Evolutionary conservation across 176 grass and related monocot genomes (phyloP), one percentile per base, ranked within the genome.

Genomic region (Bolboschoenus planiculmis): DNA sequence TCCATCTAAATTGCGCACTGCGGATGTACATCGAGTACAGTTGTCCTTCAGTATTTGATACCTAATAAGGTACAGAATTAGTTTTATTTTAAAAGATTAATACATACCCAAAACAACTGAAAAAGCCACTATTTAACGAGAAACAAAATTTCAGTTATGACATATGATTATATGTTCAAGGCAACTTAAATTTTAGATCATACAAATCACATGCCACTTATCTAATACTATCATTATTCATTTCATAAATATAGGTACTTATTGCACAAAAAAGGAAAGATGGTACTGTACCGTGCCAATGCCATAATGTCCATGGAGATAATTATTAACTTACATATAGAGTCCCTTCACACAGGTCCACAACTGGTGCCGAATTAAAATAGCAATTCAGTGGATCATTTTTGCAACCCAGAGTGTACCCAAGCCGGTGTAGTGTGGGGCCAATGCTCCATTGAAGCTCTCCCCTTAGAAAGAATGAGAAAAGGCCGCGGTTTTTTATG

Each of bases 11-110:
- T 40, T 81, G 85, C 74, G 59, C 73, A 30, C 47, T 90, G 18
- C 80, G 83, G 42, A 97, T 91, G 78, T 88, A 85, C 58, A 97
- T 74, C 7, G 95, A 97, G 60, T 94, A 97, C n/a, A 97, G 83
- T 56, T 93, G 81, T 7, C 90, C 90, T 85, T 94, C 87, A 40
- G 88, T 92, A 81, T 92, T 94, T 10, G 86, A 70, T 82, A 93
- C 85, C 95, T 97, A 84, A 26, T 80, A 87, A 10, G 62, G 35
- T 21, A 79, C 48, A 79, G 24, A 78, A 74, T 8, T 47, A 23
- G 21, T 76, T 51, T 0, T 18, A 14, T 16, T 14, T 51, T 8
- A 50, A 16, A 44, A 31, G 34, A 76, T 75, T 3, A 62, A 37
- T 70, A 42, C 21, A 48, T n/a, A 73, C n/a, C 8, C 33, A 30